Evolutionary conservation across 2,329 filamentous ascomycete genomes (phyloP), one percentile per base, ranked within the genome.

Genomic region (Ceratocystis lukuohia): DNA sequence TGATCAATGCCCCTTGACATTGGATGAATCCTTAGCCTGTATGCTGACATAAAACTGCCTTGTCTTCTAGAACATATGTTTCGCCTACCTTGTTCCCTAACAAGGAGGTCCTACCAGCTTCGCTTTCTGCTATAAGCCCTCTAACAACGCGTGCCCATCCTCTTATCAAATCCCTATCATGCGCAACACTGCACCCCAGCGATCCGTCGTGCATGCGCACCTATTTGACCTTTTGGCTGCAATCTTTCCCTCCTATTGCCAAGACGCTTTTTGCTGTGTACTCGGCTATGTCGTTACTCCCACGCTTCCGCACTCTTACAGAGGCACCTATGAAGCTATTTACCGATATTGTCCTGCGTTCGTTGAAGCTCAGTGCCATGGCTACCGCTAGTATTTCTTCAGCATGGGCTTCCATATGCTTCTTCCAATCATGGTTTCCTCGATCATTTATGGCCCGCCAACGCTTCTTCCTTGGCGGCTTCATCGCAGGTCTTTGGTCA

Each of bases 121-220:
- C 85, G 2, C 81, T 96, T n/a, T 74, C 80, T 25, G 77, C 82
- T 12, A 86, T 96, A 66, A 81, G 87, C 0, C 89, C 91, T 0
- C 84, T 97, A 65, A 91, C 90, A 1, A 86, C 88, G 1, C 84
- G 88, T 33, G 93, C 93, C 0, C 93, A 97, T 72, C 93, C 93
- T 1, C 85, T 91, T 53, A 93, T 96, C 74, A 86, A 84, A 8
- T 88, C 86, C 30, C 84, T 96, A 22, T 93, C 91, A 56, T 99
- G 94, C 76, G 93, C 93, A 0, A 82, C 93, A 1, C 84, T 97
- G 1, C 93, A 99, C 74, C 92, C 93, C 0, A 80, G 84, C 20
- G 89, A 96, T 71, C 92, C 93, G 0, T 96, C 89, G 20, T 99
- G 93, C 75, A 82, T 88, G 46, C 88, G 89, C 37, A 95, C 90